phyloP scores from a whole-genome alignment of 345 rosid genomes.

The Geranium brycei region DNA sequence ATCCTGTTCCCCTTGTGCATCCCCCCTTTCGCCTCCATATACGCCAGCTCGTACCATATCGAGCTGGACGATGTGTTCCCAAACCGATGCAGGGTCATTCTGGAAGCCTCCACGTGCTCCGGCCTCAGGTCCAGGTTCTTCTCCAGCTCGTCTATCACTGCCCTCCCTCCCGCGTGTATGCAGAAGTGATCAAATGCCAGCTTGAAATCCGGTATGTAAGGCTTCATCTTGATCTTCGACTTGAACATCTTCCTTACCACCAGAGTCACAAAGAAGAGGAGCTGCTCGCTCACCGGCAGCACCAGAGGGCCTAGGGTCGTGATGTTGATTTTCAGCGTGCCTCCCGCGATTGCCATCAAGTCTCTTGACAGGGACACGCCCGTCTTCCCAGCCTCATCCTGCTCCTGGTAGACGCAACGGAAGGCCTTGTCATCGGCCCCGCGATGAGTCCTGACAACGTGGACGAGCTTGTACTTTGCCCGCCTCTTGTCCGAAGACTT shows the following conservation, averaged over 20 bases:
- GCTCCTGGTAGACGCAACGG: conserved; percentile 5
- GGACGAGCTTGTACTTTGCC: conserved; percentile 9
- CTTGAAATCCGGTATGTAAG: conserved; percentile 10
- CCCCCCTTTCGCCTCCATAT: conserved; percentile 9
- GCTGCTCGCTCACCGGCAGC: conserved; percentile 11
- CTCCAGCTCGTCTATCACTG: conserved; percentile 12
- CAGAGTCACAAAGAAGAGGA: conserved; percentile 6
- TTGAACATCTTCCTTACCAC: conserved; percentile 6
- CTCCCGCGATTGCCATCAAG: conserved; percentile 8
- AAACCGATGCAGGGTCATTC: conserved; percentile 11
- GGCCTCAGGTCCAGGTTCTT: conserved; percentile 5
- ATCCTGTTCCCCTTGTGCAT: conserved; percentile 7
- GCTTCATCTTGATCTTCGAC: conserved; percentile 6
- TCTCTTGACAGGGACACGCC: conserved; percentile 11
- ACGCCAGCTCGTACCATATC: conserved; percentile 12
- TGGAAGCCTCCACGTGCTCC: conserved; percentile 7
- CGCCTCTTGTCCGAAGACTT: conserved; percentile 1
- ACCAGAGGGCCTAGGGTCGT: conserved; percentile 10
- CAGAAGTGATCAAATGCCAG: conserved; percentile 11
- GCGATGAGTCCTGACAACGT: conserved; percentile 6
- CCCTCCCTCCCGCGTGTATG: conserved; percentile 13
- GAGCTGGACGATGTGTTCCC: conserved; percentile 11
- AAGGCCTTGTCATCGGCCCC: conserved; percentile 7
- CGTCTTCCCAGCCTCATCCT: conserved; percentile 1
- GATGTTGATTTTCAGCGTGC: conserved; percentile 7